Base-by-base conservation (phyloP, 306 rosid genomes). In the Lathyrus oleraceus region DNA sequence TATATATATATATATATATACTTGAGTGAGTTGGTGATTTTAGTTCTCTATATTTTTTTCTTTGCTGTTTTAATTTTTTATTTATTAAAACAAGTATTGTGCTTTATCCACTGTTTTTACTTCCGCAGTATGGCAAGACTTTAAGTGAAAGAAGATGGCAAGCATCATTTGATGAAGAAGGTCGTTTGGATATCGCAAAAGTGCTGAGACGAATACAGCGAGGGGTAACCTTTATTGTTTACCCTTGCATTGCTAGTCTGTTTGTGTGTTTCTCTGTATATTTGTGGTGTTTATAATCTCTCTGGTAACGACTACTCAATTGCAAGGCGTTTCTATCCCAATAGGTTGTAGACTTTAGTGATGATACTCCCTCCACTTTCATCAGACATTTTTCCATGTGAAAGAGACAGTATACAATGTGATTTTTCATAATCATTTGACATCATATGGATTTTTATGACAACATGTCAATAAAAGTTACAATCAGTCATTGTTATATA, bases 81-180 rank as follows among this genome's bases (percentile, higher is more conserved):
- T n/a, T 25, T 25, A 25, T 19, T 39, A 14, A 17, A 51, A 57
- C 5, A 10, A 16, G n/a, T 38, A 28, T 38, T 72, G 10, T 19
- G 65, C 43, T 72, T 78, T 78, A 67, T 62, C 17, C 54, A 28
- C 14, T 62, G 58, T 60, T 70, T 23, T 67, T 49, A 67, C 73
- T 82, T 75, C 49, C 47, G 21, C 88, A 93, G 98, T 87, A 93
- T 38, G 98, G 98, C 67, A 93, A 88, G 83, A 93, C 98, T 72
- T 88, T 93, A 47, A 90, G 96, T 78, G 78, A 81, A 76, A 85
- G 97, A 80, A 88, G 98, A 74, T 93, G 97, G 97, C 73, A 85
- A 23, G 87, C 94, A 56, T 87, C 98, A 67, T 93, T 93, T 71
- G 67, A 86, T 52, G 71, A 67, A 74, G 97, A 88, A n/a, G 98